phyloP scores from a whole-genome alignment of 2,329 filamentous ascomycete species.

The Venturia pyrina region DNA sequence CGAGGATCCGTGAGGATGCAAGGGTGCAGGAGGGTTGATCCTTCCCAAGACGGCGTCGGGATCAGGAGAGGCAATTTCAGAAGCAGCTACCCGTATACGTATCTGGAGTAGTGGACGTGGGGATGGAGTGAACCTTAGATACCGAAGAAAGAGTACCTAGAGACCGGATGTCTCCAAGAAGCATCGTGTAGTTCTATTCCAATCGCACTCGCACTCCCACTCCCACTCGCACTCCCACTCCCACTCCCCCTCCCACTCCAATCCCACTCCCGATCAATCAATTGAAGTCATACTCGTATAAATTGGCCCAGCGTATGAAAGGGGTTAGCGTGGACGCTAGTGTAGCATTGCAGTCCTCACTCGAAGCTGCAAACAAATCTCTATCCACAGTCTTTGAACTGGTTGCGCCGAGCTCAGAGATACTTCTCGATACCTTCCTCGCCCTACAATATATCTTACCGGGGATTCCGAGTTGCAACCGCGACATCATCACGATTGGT shows the following conservation, averaged over 20 bases:
- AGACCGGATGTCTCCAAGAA: too few relatives aligned
- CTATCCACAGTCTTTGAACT: neutral
- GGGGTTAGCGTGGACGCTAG: neutral
- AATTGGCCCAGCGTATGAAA: neutral
- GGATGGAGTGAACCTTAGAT: neutral
- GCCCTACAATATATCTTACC: neutral
- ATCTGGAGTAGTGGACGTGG: neutral
- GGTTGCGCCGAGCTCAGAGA: neutral
- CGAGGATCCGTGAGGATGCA: neutral
- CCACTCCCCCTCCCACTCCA: too few relatives aligned
- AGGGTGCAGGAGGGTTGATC: constrained; percentile 1
- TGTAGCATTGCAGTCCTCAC: neutral
- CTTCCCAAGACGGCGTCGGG: neutral
- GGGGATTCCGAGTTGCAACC: neutral
- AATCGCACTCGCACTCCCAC: too few relatives aligned
- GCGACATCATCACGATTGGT: neutral
- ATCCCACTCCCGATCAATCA: too few relatives aligned
- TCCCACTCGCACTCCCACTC: too few relatives aligned
- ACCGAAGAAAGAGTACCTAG: too few relatives aligned
- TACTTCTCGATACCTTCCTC: neutral
- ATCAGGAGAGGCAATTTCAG: neutral
- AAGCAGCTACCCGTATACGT: neutral
- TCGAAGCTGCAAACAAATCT: neutral
- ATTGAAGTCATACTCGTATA: neutral
- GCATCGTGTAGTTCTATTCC: too few relatives aligned